Evolutionary conservation across 1,139 yeast genomes (phyloP).

Genomic region (Pichia terricola): DNA sequence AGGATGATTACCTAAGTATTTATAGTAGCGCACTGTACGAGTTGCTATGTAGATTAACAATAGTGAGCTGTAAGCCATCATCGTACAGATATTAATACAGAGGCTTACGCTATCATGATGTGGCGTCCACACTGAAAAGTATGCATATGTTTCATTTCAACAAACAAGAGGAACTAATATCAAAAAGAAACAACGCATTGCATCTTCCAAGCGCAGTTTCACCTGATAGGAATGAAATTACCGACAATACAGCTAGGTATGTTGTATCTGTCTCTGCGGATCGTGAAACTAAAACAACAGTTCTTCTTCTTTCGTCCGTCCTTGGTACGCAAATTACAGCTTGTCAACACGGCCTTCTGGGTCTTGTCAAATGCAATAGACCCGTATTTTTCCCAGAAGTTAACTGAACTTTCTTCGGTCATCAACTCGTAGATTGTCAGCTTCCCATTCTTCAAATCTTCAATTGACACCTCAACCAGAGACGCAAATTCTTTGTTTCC

Average conservation of each 20-base stretch:
- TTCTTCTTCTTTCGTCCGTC: conserved; percentile 76
- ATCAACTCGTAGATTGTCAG: conserved; percentile 87
- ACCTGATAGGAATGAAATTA: conserved; percentile 74
- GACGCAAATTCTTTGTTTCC: conserved; percentile 97
- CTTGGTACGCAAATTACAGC: conserved; percentile 77
- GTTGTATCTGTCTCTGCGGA: conserved; percentile 84
- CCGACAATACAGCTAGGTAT: conserved; percentile 97
- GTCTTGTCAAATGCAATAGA: conserved; percentile 94
- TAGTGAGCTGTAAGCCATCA: too few relatives aligned
- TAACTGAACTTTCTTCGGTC: conserved; percentile 97
- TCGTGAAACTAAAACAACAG: conserved; percentile 92
- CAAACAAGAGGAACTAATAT: too few relatives aligned
- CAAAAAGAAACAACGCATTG: too few relatives aligned
- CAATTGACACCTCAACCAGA: conserved; percentile 84
- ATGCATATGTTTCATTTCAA: too few relatives aligned
- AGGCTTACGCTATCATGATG: too few relatives aligned
- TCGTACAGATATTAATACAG: too few relatives aligned
- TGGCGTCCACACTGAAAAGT: too few relatives aligned
- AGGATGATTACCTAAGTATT: too few relatives aligned
- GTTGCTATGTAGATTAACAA: too few relatives aligned
- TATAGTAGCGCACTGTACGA: too few relatives aligned
- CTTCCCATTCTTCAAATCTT: conserved; percentile 86
- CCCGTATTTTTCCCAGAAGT: conserved; percentile 96
- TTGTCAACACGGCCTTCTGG: conserved; percentile 88
- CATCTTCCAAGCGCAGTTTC: background rate